Percentiles rank a stretch among this genome's conserved stretches.
These are phyloP conservation scores for Cryptococcus sp. DNA, from an alignment of 1,284 basidiomycete species.

Conservation along the genomic window DNA sequence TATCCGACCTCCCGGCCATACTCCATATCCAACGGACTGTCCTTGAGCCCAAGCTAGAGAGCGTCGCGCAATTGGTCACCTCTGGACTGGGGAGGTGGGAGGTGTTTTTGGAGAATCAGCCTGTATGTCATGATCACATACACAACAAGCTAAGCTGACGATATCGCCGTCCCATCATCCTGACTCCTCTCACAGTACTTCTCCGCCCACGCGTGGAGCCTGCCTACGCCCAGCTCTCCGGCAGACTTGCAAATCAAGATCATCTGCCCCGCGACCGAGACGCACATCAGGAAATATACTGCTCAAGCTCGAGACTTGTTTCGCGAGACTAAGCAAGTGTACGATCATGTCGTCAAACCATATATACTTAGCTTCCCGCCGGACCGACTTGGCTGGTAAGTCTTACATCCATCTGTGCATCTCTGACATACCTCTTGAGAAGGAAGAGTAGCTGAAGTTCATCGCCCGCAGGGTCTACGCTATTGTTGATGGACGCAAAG, in stretches of 20 bases:
- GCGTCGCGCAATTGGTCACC: conserved; percentile 18
- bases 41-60: conserved; percentile 51
- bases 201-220: conserved; percentile 44
- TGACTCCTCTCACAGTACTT: conserved; percentile 41
- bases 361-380: conserved; percentile 75
- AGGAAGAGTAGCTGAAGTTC: not conserved
- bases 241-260: conserved; percentile 61
- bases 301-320: conserved; percentile 72
- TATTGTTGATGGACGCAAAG: conserved; percentile 76
- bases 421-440: not conserved
- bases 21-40: conserved; percentile 64
- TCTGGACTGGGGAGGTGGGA: conserved; percentile 29
- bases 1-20: conserved; percentile 57
- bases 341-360: conserved; percentile 67
- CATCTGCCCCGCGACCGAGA: conserved; percentile 77
- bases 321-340: conserved; percentile 75
- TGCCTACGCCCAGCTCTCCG: conserved; percentile 2
- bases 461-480: conserved; percentile 72
- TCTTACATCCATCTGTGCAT: not conserved
- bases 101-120: conserved; percentile 41
- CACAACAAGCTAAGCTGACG: not conserved
- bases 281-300: conserved; percentile 84
- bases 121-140: conserved; percentile 25
- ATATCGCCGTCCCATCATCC: not conserved
- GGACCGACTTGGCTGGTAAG: conserved; percentile 76